Percentiles rank a stretch among this genome's conserved stretches.
Evolutionary conservation across 2,329 filamentous ascomycete genomes (phyloP).

Genomic region (Dactylellina sp.): DNA sequence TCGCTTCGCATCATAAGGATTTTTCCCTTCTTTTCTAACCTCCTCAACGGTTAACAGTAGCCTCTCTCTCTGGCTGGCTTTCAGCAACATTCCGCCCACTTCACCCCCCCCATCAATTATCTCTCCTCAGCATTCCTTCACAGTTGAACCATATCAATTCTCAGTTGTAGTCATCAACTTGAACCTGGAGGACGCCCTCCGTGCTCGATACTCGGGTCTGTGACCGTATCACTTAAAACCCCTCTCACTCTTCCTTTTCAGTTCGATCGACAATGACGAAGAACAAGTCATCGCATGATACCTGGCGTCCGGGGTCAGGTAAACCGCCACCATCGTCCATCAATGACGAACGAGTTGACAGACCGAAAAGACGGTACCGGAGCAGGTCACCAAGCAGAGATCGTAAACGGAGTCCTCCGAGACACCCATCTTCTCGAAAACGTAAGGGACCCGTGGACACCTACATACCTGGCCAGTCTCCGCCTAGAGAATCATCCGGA

Average conservation of each 20-base stretch:
- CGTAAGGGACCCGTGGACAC: conserved; percentile 45
- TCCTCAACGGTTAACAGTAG: background rate
- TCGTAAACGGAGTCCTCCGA: conserved; percentile 38
- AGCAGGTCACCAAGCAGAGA: conserved; percentile 47
- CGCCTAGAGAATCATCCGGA: conserved; percentile 20
- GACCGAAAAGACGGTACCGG: conserved; percentile 34
- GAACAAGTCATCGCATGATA: conserved; percentile 42
- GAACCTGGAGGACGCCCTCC: background rate
- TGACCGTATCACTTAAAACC: too few relatives aligned
- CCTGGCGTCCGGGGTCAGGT: conserved; percentile 37
- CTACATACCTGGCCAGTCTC: conserved; percentile 44
- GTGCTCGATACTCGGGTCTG: too few relatives aligned
- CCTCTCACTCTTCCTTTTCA: background rate
- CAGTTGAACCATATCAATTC: background rate
- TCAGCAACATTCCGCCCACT: too few relatives aligned
- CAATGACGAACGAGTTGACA: conserved; percentile 35
- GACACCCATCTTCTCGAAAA: conserved; percentile 40
- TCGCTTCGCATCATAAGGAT: background rate
- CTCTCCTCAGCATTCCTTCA: background rate
- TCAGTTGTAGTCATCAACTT: background rate
- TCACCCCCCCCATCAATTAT: background rate
- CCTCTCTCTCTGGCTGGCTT: too few relatives aligned
- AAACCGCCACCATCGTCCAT: conserved; percentile 34
- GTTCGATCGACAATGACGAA: conserved; percentile 41
- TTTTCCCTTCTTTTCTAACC: background rate